Evolutionary conservation across 495 filamentous ascomycete genomes (phyloP).

Genomic region (Glutinoglossum americanum): DNA sequence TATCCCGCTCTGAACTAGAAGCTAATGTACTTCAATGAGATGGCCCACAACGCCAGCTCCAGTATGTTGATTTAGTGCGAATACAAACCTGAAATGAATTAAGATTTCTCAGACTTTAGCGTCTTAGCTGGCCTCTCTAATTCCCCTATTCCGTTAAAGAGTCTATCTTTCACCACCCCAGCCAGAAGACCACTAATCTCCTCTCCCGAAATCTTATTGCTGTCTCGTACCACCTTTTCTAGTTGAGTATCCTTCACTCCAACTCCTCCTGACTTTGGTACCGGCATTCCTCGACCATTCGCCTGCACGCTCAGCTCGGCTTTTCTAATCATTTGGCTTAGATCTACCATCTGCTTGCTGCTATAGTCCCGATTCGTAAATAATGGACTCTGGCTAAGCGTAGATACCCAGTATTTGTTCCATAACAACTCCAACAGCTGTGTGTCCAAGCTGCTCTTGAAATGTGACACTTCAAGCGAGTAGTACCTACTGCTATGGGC

Average conservation of each 20-base stretch:
- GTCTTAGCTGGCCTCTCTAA: not conserved
- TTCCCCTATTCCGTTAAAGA: conserved; percentile 39
- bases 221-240: conserved; percentile 59
- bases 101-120: not conserved
- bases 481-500: conserved; percentile 84
- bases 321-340: conserved; percentile 56
- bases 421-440: conserved; percentile 73
- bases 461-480: conserved; percentile 71
- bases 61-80: not conserved
- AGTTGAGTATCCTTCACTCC: conserved; percentile 36
- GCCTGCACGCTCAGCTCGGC: conserved; percentile 21
- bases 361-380: conserved; percentile 85
- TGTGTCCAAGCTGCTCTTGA: conserved; percentile 74
- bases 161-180: conserved; percentile 58
- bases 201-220: conserved; percentile 64
- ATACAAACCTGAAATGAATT: not conserved
- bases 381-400: conserved; percentile 83
- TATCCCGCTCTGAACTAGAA: not conserved
- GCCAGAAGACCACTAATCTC: conserved; percentile 72
- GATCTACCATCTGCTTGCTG: conserved; percentile 78
- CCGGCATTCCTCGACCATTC: conserved; percentile 1
- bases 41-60: not conserved
- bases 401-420: conserved; percentile 99
- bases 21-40: not conserved
- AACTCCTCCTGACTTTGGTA: conserved; percentile 3